Percentiles rank a stretch among this genome's conserved stretches.
These are phyloP conservation scores for Cladosporium austrohemisphaericum DNA, from an alignment of 2,329 filamentous ascomycete species.

Conservation along the genomic window DNA sequence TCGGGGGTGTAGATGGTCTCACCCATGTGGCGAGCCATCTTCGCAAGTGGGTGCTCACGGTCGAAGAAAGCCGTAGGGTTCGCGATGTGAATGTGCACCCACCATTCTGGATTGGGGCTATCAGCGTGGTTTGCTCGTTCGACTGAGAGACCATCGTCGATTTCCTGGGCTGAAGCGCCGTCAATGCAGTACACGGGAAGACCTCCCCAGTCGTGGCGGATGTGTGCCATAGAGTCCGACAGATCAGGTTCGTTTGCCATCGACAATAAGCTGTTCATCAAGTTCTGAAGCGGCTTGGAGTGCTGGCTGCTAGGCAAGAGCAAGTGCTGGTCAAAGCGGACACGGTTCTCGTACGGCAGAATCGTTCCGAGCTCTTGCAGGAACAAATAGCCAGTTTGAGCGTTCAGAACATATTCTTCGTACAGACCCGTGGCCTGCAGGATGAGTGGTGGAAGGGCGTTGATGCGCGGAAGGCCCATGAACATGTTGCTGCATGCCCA, in stretches of 20 bases:
- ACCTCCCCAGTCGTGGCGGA: constrained; percentile 59
- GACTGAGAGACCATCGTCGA: constrained; percentile 76
- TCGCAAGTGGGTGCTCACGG: constrained; percentile 55
- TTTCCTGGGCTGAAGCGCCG: constrained; percentile 60
- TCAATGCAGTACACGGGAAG: constrained; percentile 71
- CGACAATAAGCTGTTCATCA: constrained; percentile 33
- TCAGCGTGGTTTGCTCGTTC: constrained; percentile 42
- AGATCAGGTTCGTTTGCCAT: constrained; percentile 36
- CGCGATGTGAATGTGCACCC: constrained; percentile 75
- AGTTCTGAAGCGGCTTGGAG: constrained; percentile 41
- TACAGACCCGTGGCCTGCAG: constrained; percentile 62
- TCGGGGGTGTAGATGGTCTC: constrained; percentile 57
- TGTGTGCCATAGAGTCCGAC: constrained; percentile 52
- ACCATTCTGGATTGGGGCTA: constrained; percentile 52
- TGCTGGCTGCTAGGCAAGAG: constrained; percentile 48
- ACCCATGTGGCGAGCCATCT: constrained; percentile 58
- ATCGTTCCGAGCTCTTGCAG: constrained; percentile 72
- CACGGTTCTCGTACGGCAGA: constrained; percentile 65
- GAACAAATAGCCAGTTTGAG: constrained; percentile 56
- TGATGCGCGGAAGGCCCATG: constrained; percentile 48
- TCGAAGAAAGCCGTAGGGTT: constrained; percentile 70
- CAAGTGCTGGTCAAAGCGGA: constrained; percentile 56
- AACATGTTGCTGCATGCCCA: constrained; percentile 62
- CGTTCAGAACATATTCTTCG: constrained; percentile 34
- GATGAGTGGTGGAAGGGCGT: constrained; percentile 61